Evolutionary conservation across 495 filamentous ascomycete genomes (phyloP), one percentile per base, ranked within the genome.

Genomic region (Entonaema liquescens): DNA sequence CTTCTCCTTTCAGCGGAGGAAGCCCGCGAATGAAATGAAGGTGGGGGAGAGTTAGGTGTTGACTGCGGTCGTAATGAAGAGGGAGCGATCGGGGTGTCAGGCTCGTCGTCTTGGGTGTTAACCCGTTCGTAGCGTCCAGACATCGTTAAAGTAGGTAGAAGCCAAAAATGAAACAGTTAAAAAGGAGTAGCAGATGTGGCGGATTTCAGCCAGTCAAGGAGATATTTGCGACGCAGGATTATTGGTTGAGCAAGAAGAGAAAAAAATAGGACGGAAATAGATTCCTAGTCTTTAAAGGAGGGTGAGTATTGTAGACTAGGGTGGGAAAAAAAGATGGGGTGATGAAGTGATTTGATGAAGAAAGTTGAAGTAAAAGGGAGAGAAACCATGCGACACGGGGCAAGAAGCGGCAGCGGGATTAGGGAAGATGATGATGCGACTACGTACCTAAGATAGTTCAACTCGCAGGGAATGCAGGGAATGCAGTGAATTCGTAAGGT

Each of bases 21-120:
- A 1, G 89, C 88, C 60, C 92, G 88, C 42, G 94, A 98, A 74
- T 87, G 93, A 79, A 98, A 99, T 9, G 96, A 98, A 21, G 96
- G 95, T 19, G 96, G 94, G 47, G 95, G 94, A 62, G 96, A 98
- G 75, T 84, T 88, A 23, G 94, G 92, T 58, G 90, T 88, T 28
- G 84, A 77, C 60, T 76, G 80, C 65, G 68, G 77, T 49, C 72
- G 77, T 62, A 68, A 78, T 63, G 76, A 73, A 60, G 70, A 69
- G 56, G 78, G 59, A 23, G 66, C 52, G 21, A 65, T 67, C 19
- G 83, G 82, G 42, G 80, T 76, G 36, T 82, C 77, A 62, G 77
- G 61, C 15, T 83, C 80, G 57, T 86, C 83, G 68, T 85, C 83
- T 38, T 80, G 82, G 71, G 79, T 80, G 62, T 83, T 84, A 5